phyloP scores from a whole-genome alignment of 1,284 basidiomycete species.

The Ustilago curta region DNA sequence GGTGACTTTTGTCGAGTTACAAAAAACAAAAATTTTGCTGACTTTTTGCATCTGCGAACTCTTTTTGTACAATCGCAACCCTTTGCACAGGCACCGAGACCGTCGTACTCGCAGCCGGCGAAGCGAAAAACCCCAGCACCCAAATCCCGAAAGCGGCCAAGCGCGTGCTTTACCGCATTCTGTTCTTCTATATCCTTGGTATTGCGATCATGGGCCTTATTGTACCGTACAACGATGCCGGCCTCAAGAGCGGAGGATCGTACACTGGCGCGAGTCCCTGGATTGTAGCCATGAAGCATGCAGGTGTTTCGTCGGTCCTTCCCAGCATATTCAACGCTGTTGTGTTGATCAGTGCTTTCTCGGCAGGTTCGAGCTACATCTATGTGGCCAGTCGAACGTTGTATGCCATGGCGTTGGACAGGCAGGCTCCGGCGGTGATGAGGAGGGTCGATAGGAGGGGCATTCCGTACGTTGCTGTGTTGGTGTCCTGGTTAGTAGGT shows the following conservation, averaged over 20 bases:
- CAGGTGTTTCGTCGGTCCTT: constrained; percentile 71
- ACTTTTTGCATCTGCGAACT: too few relatives aligned
- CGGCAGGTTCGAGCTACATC: constrained; percentile 83
- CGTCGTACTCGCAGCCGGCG: constrained; percentile 83
- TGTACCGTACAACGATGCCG: constrained; percentile 53
- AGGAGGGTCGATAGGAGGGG: constrained; percentile 77
- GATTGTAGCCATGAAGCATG: constrained; percentile 71
- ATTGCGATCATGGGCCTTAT: constrained; percentile 68
- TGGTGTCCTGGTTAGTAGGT: constrained; percentile 78
- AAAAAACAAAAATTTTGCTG: too few relatives aligned
- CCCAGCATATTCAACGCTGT: constrained; percentile 78
- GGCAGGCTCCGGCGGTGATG: constrained; percentile 82
- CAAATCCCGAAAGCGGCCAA: constrained; percentile 63
- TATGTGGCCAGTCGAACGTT: constrained; percentile 81
- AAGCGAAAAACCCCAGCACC: constrained; percentile 71
- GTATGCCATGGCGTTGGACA: constrained; percentile 80
- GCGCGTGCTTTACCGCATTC: constrained; percentile 70
- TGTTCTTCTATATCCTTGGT: constrained; percentile 70
- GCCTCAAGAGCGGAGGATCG: constrained; percentile 33
- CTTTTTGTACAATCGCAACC: too few relatives aligned
- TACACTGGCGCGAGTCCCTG: constrained; percentile 58
- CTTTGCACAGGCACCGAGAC: constrained; percentile 80
- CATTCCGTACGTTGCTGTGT: constrained; percentile 80
- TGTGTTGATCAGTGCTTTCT: constrained; percentile 83
- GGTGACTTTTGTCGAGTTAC: too few relatives aligned